Conservation (phyloP, 257 asterid species). For the Petrea volubilis region DNA sequence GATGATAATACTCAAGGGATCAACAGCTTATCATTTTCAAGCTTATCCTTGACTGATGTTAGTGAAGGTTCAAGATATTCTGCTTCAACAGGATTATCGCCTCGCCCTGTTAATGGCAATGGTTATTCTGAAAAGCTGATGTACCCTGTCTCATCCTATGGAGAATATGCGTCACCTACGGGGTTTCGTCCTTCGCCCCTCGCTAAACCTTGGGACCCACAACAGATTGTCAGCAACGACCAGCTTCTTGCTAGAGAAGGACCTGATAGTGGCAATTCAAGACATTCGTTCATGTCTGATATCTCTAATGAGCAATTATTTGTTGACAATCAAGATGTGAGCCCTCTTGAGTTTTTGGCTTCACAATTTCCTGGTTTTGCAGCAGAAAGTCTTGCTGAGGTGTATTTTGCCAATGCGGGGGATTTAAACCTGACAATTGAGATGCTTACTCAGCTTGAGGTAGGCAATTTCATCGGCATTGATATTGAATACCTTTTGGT, state of each 20-base stretch:
- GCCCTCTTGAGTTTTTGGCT: conserved; percentile 78
- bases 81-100: conserved; percentile 40
- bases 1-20: conserved; percentile 71
- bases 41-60: conserved; percentile 59
- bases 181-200: conserved; percentile 54
- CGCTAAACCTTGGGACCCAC: conserved; percentile 73
- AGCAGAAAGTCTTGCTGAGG: conserved; percentile 90
- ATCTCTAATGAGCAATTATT: conserved; percentile 66
- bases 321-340: conserved; percentile 55
- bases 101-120: conserved; percentile 35
- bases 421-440: conserved; percentile 87
- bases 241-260: conserved; percentile 67
- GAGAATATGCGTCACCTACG: conserved; percentile 57
- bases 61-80: conserved; percentile 61
- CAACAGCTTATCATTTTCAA: conserved; percentile 60
- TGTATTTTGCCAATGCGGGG: conserved; percentile 84
- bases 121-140: conserved; percentile 57
- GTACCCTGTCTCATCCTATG: conserved; percentile 58
- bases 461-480: conserved; percentile 30
- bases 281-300: conserved; percentile 53
- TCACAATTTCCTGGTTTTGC: conserved; percentile 97
- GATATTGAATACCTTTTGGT: not conserved
- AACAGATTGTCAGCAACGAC: conserved; percentile 50
- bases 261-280: conserved; percentile 48
- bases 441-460: conserved; percentile 99